Percentiles rank a stretch among this genome's conserved stretches.
phyloP scores from a whole-genome alignment of 768 basidiomycete species.

The Rickenella mellea region DNA sequence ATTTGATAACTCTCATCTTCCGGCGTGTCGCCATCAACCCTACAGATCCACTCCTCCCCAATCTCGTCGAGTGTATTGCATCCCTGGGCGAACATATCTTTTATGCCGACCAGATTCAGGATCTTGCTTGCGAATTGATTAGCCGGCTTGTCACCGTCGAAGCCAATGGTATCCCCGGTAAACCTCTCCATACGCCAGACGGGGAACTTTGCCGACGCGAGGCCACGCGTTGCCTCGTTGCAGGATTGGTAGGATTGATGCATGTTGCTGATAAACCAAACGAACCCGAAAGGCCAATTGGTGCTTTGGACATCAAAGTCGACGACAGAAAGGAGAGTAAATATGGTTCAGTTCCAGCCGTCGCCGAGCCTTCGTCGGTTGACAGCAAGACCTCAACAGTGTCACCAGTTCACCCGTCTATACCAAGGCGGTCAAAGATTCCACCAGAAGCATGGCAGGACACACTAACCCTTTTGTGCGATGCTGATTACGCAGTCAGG shows the following conservation, averaged over 20 bases:
- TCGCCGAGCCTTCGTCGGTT: not conserved
- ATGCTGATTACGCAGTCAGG: conserved; percentile 67
- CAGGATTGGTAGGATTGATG: conserved; percentile 63
- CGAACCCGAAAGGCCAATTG: not conserved
- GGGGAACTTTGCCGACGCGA: conserved; percentile 42
- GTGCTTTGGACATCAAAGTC: not conserved
- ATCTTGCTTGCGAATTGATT: conserved; percentile 78
- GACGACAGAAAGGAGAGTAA: no score
- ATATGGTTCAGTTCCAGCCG: not conserved
- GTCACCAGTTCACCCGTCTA: conserved; percentile 4
- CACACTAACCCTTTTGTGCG: conserved; percentile 76
- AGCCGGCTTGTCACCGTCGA: conserved; percentile 66
- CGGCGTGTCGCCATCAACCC: conserved; percentile 56
- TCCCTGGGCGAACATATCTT: conserved; percentile 88
- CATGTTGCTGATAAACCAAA: conserved; percentile 41
- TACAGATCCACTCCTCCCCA: conserved; percentile 54
- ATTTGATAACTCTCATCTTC: conserved; percentile 63
- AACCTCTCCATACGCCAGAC: conserved; percentile 23
- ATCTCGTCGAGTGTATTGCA: conserved; percentile 66
- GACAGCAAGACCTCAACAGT: conserved; percentile 15
- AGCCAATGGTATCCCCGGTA: conserved; percentile 42
- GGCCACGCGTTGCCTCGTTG: conserved; percentile 62
- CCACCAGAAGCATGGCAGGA: conserved; percentile 88
- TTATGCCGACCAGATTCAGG: conserved; percentile 93
- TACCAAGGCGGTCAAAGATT: conserved; percentile 52